Conservation (phyloP, 768 basidiomycete species). For the Fistulinella prunicolor region DNA sequence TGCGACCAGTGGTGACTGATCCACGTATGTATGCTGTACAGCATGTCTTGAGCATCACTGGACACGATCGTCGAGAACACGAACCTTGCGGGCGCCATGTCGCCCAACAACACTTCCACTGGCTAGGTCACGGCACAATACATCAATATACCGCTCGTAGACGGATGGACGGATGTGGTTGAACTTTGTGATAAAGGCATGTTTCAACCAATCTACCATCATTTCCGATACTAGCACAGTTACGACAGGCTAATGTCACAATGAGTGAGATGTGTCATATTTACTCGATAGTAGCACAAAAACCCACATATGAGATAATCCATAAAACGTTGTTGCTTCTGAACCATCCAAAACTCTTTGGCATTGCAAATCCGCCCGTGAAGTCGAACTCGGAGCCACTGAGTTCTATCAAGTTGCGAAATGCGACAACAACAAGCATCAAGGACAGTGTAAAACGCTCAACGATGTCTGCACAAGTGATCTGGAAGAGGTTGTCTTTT, state of each 20-base stretch:
- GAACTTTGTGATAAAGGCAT: conserved; percentile 99
- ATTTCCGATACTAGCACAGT: conserved; percentile 91
- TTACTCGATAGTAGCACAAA: background rate
- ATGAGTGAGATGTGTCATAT: background rate
- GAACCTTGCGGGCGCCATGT: conserved; percentile 67
- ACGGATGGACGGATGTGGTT: conserved; percentile 96
- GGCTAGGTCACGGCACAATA: conserved; percentile 89
- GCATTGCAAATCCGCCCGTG: conserved; percentile 64
- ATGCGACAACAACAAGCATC: conserved; percentile 89
- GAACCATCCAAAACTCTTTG: conserved; percentile 84
- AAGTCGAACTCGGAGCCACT: conserved; percentile 87
- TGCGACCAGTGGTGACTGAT: conserved; percentile 93
- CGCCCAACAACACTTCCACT: conserved; percentile 72
- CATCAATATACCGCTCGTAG: conserved; percentile 93
- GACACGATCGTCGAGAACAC: background rate
- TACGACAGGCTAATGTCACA: conserved; percentile 69
- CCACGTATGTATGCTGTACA: conserved; percentile 79
- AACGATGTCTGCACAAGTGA: conserved; percentile 98
- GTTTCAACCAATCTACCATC: conserved; percentile 97
- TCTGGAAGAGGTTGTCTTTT: conserved; percentile 97
- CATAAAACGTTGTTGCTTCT: conserved; percentile 74
- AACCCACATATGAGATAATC: conserved; percentile 85
- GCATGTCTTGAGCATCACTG: conserved; percentile 2
- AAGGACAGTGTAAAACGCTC: conserved; percentile 91
- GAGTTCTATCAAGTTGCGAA: conserved; percentile 93